These are phyloP conservation scores for Ormosia semicastrata DNA, from an alignment of 306 rosid species.

Conservation along the genomic window DNA sequence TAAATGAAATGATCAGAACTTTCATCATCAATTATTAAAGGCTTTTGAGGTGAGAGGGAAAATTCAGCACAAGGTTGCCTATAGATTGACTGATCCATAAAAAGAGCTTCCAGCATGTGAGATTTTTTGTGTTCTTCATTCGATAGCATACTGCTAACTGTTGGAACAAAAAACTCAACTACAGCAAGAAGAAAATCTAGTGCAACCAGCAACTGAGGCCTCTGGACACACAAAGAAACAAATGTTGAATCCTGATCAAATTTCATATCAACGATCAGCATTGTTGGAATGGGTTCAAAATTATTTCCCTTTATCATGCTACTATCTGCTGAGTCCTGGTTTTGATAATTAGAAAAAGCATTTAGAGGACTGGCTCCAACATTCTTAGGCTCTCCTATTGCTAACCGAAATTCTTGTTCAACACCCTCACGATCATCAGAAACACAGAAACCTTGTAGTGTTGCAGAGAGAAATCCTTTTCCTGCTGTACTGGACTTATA, in stretches of 20 bases:
- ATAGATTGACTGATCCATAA: slow-evolving; percentile 58
- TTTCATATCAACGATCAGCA: slow-evolving; percentile 88
- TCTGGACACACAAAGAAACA: slow-evolving; percentile 75
- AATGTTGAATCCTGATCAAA: slow-evolving; percentile 54
- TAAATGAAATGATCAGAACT: slow-evolving; percentile 71
- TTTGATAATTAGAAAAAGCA: slow-evolving; percentile 36
- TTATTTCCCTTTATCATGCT: slow-evolving; percentile 31
- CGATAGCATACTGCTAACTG: slow-evolving; percentile 62
- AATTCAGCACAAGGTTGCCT: slow-evolving; percentile 71
- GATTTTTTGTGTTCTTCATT: slow-evolving; percentile 51
- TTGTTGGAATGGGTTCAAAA: slow-evolving; percentile 62
- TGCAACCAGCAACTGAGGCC: slow-evolving; percentile 92
- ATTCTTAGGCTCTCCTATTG: slow-evolving; percentile 72
- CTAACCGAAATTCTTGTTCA: slow-evolving; percentile 80
- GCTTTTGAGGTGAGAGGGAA: slow-evolving; percentile 74
- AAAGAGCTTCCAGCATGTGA: slow-evolving; percentile 59
- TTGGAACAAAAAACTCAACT: slow-evolving; percentile 89
- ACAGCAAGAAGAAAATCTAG: slow-evolving; percentile 95
- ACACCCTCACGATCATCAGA: slow-evolving; percentile 95
- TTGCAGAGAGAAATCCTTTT: slow-evolving; percentile 87
- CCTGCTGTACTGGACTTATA: slow-evolving; percentile 78
- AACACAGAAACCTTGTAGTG: slow-evolving; percentile 77
- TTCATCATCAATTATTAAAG: slow-evolving; percentile 80
- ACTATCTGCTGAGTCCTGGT: slow-evolving; percentile 37
- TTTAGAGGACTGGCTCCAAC: slow-evolving; percentile 41